Conservation (phyloP, 768 basidiomycete genomes). For the Lentinula sp. region DNA sequence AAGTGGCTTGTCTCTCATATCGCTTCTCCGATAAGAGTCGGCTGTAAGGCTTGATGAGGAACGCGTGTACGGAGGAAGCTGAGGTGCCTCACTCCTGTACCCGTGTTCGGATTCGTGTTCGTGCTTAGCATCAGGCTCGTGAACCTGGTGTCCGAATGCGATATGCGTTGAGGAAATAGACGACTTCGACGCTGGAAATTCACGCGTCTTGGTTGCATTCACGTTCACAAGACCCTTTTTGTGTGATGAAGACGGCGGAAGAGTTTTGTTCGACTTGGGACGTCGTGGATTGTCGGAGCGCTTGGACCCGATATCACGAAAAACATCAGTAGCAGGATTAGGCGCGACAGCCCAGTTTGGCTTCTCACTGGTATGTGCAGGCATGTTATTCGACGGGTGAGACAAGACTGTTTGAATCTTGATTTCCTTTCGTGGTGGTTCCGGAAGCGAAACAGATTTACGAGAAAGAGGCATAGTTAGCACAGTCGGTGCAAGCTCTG, state of each 20-base stretch:
- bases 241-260: neutral
- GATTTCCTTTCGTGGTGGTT: neutral
- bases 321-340: neutral
- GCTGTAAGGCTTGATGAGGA: neutral
- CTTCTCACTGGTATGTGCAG: neutral
- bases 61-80: neutral
- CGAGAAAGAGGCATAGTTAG: neutral
- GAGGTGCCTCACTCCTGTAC: neutral
- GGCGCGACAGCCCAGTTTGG: conserved; percentile 3
- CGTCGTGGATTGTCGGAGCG: neutral
- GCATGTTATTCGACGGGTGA: neutral
- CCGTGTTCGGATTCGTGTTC: neutral
- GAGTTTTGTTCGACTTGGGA: neutral
- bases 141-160: neutral
- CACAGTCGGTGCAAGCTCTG: conserved; percentile 1
- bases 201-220: too few relatives aligned
- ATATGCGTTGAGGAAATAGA: neutral
- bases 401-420: neutral
- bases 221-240: neutral
- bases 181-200: neutral
- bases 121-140: neutral
- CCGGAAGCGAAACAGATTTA: neutral
- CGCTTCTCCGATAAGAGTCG: neutral
- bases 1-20: neutral
- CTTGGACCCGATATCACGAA: neutral